phyloP scores from a whole-genome alignment of 805 yeast genomes.

The Grigorovia yakushimaensis region DNA sequence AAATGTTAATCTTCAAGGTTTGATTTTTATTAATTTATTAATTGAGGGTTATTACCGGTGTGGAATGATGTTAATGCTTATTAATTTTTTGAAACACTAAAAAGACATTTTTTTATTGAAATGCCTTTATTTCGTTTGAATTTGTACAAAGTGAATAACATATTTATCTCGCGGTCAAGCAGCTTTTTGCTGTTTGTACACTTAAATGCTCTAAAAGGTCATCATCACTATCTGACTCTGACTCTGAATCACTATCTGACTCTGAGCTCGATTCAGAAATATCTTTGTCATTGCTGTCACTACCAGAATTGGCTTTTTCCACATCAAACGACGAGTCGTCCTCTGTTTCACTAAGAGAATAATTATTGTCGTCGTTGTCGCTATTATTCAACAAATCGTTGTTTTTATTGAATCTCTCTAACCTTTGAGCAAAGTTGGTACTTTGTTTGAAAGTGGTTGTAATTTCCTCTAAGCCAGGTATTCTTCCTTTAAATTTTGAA shows the following conservation, averaged over 20 bases:
- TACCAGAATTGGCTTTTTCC: background rate
- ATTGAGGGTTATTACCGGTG: no score
- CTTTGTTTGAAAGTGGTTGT: background rate
- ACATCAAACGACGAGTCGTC: background rate
- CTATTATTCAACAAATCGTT: background rate
- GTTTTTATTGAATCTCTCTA: background rate
- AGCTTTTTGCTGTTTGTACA: background rate
- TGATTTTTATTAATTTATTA: no score
- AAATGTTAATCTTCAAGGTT: no score
- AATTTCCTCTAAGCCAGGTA: background rate
- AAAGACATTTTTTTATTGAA: no score
- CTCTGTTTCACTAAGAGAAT: background rate
- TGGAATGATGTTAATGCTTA: background rate
- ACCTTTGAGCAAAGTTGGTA: background rate
- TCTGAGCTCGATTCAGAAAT: background rate
- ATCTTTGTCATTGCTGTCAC: background rate
- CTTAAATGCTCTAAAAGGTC: background rate
- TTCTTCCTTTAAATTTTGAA: background rate
- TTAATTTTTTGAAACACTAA: background rate
- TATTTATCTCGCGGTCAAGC: background rate
- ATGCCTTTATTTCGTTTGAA: background rate
- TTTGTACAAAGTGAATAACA: background rate
- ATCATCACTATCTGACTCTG: background rate
- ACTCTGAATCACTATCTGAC: background rate
- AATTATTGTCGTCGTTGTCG: background rate